Base-by-base conservation (phyloP, 495 filamentous ascomycete genomes). In the Pseudomonodictys pantanalensis region DNA sequence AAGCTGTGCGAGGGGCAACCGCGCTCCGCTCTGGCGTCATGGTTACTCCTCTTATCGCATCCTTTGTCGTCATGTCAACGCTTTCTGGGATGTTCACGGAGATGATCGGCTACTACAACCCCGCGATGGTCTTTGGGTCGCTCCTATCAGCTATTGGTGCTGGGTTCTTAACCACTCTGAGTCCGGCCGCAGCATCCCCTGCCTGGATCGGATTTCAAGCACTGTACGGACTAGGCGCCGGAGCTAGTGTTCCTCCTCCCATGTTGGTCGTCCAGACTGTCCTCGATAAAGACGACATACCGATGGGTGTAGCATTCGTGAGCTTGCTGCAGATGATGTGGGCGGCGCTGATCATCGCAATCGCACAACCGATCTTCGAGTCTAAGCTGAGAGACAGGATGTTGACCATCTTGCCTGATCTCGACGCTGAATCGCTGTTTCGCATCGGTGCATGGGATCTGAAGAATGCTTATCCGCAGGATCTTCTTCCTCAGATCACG, bases 311-410 rank as follows among this genome's bases (percentile, higher is more conserved):
- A 11, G 60, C 55, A 5, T 45, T 72, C n/a, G 62, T 71, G 30
- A 66, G 68, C 35, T 67, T 73, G 44, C 24, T 51, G 18, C 71
- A 71, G 38, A 51, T 57, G 22, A 52, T 72, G 10, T 67, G 63
- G 5, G 66, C 66, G n/a, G 66, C 71, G 4, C 46, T 73, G 15
- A 66, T 69, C 41, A 48, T 73, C 15, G 53, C 62, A 22, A 67
- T 72, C 23, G 56, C 54, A 9, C 65, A 73, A 46, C 66, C 69
- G 43, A 48, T 73, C 23, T 71, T 73, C 58, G 41, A 20, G 18
- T 33, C 2, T 23, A 12, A 48, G 26, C 53, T 56, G 2, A 11
- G 24, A 15, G 2, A 47, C 1, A 18, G 20, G 9, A 22, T 56
- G 1, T 1, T 8, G 12, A 3, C 9, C 12, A 42, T 28, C 8